Evolutionary conservation across 148 eudicot species (phyloP).

Genomic region (Camellia granthamiana): DNA sequence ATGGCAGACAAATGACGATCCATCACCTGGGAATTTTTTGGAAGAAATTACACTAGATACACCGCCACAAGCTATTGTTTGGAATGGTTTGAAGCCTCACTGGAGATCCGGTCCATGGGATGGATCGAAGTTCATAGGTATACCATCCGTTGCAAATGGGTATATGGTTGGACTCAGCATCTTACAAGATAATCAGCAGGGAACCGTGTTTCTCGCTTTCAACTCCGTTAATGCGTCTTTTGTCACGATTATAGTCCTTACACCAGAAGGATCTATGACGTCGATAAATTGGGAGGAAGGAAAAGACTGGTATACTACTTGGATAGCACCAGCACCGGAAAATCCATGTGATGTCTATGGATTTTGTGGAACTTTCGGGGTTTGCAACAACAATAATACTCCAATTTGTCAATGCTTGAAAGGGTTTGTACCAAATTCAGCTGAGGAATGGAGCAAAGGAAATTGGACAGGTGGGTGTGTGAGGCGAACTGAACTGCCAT

Average conservation of each 20-base stretch:
- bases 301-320: too few relatives aligned
- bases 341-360: constrained; percentile 6
- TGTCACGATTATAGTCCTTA: neutral
- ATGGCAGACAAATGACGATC: constrained; percentile 14
- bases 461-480: too few relatives aligned
- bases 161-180: neutral
- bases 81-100: constrained; percentile 12
- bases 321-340: too few relatives aligned
- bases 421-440: too few relatives aligned
- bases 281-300: too few relatives aligned
- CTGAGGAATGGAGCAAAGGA: too few relatives aligned
- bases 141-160: neutral
- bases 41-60: neutral
- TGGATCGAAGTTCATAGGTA: constrained; percentile 11
- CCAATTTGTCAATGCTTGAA: neutral
- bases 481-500: neutral
- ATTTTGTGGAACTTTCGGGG: constrained; percentile 4
- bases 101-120: constrained; percentile 22
- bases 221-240: neutral
- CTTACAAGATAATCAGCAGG: neutral
- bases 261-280: neutral
- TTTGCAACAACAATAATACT: neutral
- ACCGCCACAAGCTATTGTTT: constrained; percentile 10
- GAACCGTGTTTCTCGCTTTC: neutral
- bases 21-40: constrained; percentile 8